These are phyloP conservation scores for Ustilago trichophora DNA, from an alignment of 1,284 basidiomycete species.

Conservation along the genomic window DNA sequence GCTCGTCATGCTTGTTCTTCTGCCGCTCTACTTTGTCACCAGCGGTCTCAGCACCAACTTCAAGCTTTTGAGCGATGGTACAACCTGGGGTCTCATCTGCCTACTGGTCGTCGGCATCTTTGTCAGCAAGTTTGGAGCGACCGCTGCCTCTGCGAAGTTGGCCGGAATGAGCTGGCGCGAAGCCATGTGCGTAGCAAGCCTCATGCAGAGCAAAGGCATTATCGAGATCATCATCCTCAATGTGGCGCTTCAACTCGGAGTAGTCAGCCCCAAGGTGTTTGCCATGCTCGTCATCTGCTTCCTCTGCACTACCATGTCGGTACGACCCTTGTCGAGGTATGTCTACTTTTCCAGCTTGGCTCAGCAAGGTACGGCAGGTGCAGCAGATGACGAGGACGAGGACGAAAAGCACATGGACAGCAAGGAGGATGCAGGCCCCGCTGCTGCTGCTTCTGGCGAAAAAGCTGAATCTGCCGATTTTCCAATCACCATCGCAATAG, in stretches of 20 bases:
- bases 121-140: constrained; percentile 47
- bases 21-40: constrained; percentile 53
- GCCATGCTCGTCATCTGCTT: constrained; percentile 51
- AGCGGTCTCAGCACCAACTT: constrained; percentile 48
- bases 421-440: background rate
- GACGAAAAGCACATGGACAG: constrained; percentile 1
- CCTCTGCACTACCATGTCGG: constrained; percentile 45
- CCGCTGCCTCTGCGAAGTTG: constrained; percentile 33
- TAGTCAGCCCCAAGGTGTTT: constrained; percentile 42
- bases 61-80: constrained; percentile 44
- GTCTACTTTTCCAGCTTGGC: constrained; percentile 37
- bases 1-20: constrained; percentile 38
- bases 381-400: background rate
- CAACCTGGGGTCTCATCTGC: constrained; percentile 46
- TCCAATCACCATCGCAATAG: constrained; percentile 43
- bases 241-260: constrained; percentile 35
- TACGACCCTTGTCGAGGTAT: constrained; percentile 37
- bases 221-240: constrained; percentile 57
- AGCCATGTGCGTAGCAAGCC: constrained; percentile 41
- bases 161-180: constrained; percentile 48
- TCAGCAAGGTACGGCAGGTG: constrained; percentile 1
- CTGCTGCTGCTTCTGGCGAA: background rate
- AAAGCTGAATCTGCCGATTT: constrained; percentile 17
- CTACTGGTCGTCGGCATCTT: constrained; percentile 50
- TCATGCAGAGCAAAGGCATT: constrained; percentile 54